Evolutionary conservation across 306 rosid genomes (phyloP).

Genomic region (Castanea mollissima): DNA sequence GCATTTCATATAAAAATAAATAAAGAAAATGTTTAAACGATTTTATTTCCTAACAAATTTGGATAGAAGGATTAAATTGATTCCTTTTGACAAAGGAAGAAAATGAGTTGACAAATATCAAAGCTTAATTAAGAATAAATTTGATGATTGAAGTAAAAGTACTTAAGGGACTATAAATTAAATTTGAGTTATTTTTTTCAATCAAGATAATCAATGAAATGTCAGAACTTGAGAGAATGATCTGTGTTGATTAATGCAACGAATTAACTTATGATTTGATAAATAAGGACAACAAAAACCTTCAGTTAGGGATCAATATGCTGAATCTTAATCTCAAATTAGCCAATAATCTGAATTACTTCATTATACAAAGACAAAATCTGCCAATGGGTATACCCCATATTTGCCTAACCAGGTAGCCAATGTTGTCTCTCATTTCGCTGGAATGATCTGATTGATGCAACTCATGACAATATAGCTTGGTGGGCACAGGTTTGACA

Average conservation of each 20-base stretch:
- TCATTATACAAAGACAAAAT: conserved; percentile 25
- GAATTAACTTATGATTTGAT: conserved; percentile 5
- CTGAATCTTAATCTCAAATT: not conserved
- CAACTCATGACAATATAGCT: conserved; percentile 30
- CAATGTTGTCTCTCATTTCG: conserved; percentile 45
- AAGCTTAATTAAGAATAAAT: no score
- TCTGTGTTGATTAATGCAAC: not conserved
- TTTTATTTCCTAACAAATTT: no score
- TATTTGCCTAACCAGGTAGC: conserved; percentile 29
- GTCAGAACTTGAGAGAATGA: not conserved
- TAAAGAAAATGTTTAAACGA: no score
- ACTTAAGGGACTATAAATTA: no score
- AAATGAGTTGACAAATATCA: no score
- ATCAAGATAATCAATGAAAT: not conserved
- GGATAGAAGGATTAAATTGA: no score
- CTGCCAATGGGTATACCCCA: conserved; percentile 26
- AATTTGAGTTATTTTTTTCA: not conserved
- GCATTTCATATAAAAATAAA: no score
- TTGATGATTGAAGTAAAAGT: no score
- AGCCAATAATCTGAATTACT: conserved; percentile 4
- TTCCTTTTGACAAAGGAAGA: no score
- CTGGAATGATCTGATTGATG: conserved; percentile 73
- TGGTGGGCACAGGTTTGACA: conserved; percentile 32
- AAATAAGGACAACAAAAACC: not conserved
- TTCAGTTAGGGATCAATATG: not conserved